A percentile compares a stretch with the other conserved stretches of the same genome.
Conservation (phyloP, 495 filamentous ascomycete species). For the Trichocladium uniseriatum region DNA sequence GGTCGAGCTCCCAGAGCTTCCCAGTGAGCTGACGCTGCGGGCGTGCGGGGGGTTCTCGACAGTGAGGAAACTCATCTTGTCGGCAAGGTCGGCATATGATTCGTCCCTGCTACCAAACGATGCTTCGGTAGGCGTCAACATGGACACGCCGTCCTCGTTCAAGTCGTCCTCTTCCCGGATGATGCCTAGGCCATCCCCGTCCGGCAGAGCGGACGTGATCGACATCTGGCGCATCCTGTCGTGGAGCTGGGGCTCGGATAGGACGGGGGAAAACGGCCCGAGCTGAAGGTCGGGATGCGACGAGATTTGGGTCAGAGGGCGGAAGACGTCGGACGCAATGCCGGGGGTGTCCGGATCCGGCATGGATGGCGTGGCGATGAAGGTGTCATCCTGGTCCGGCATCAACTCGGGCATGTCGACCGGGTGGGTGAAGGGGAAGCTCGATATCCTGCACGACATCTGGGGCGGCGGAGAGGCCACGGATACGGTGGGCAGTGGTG, state of each 20-base stretch:
- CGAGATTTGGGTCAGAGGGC: conserved; percentile 1
- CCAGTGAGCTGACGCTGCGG: conserved; percentile 10
- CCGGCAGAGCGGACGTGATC: background rate
- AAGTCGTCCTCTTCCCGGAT: conserved; percentile 13
- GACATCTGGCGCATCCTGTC: conserved; percentile 1
- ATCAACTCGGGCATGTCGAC: conserved; percentile 15
- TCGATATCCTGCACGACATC: conserved; percentile 16
- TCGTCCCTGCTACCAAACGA: background rate
- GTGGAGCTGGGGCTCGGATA: background rate
- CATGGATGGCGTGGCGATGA: background rate
- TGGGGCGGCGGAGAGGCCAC: conserved; percentile 1
- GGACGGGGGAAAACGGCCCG: background rate
- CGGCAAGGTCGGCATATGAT: background rate
- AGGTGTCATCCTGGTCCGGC: conserved; percentile 9
- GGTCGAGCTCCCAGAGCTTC: conserved; percentile 6
- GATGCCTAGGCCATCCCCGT: conserved; percentile 8
- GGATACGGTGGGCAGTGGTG: conserved; percentile 3
- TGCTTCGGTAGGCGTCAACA: conserved; percentile 8
- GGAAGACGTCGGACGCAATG: conserved; percentile 10
- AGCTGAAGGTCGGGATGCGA: conserved; percentile 11
- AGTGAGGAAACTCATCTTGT: background rate
- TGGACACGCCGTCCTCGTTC: conserved; percentile 11
- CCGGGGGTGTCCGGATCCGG: conserved; percentile 7
- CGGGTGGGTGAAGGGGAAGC: conserved; percentile 10
- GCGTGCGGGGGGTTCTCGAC: background rate